Conservation (phyloP, 805 yeast genomes). For the Wickerhamomyces queroliae region DNA sequence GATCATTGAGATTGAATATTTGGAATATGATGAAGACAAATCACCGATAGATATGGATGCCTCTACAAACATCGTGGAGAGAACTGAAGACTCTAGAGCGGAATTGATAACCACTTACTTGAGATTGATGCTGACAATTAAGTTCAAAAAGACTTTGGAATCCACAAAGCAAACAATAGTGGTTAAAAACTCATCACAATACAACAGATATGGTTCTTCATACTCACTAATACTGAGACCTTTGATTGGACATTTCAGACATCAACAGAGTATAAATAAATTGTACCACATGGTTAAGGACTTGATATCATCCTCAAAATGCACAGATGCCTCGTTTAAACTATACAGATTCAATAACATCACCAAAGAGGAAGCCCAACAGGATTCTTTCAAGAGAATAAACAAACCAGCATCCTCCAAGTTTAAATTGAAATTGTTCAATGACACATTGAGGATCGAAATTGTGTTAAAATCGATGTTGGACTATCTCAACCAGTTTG, state of each 20-base stretch:
- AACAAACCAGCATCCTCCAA: constrained; percentile 21
- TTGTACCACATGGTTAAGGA: constrained; percentile 11
- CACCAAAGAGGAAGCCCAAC: constrained; percentile 3
- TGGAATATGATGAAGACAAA: constrained; percentile 32
- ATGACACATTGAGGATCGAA: constrained; percentile 4
- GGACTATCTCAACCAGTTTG: constrained; percentile 17
- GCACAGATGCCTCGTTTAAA: constrained; percentile 8
- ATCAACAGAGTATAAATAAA: constrained; percentile 35
- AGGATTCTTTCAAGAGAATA: constrained; percentile 15
- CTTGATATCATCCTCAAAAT: no score
- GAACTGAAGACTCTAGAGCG: constrained; percentile 33
- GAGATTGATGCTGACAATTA: constrained; percentile 29
- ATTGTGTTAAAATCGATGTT: constrained; percentile 14
- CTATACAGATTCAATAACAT: constrained; percentile 14
- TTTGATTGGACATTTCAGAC: constrained; percentile 52
- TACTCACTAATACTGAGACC: constrained; percentile 49
- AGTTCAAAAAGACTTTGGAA: constrained; percentile 32
- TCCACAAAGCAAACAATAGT: constrained; percentile 18
- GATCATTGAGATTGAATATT: constrained; percentile 65
- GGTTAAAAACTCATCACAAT: constrained; percentile 4
- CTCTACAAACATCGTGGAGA: constrained; percentile 25
- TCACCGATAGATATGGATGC: constrained; percentile 32
- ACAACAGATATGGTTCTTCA: constrained; percentile 24
- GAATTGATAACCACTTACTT: constrained; percentile 26
- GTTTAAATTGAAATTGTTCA: constrained; percentile 25